phyloP scores from a whole-genome alignment of 176 grass and related monocot genomes.

The Oryza officinalis region DNA sequence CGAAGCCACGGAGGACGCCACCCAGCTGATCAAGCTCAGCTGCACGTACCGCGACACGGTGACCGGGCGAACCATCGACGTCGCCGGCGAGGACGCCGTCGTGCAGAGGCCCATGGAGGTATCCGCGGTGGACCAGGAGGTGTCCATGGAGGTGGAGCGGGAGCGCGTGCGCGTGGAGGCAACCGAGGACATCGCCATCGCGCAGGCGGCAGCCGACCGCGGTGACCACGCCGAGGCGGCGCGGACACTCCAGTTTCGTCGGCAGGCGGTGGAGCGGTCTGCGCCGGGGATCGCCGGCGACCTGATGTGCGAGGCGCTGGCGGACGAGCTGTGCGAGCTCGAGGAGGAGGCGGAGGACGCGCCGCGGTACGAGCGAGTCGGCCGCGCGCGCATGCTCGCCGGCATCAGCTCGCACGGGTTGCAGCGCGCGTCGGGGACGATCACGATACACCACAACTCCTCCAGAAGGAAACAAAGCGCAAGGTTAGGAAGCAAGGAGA shows the following conservation, averaged over 20 bases:
- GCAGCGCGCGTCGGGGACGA: constrained; percentile 24
- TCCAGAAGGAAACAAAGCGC: no score
- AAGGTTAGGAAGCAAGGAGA: no score
- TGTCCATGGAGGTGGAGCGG: constrained; percentile 43
- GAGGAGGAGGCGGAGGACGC: constrained; percentile 2
- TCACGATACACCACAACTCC: no score
- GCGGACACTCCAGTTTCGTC: constrained; percentile 28
- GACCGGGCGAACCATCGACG: neutral
- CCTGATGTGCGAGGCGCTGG: constrained; percentile 15
- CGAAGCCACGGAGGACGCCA: neutral
- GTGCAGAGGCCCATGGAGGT: constrained; percentile 3
- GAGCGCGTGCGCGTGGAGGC: constrained; percentile 44
- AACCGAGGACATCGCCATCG: constrained; percentile 35
- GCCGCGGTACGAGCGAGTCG: constrained; percentile 19
- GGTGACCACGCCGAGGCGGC: no score
- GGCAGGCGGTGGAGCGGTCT: neutral
- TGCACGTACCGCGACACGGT: constrained; percentile 42
- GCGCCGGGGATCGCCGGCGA: neutral
- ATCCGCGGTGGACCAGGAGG: neutral
- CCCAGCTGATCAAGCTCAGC: constrained; percentile 39
- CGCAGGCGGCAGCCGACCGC: constrained; percentile 10
- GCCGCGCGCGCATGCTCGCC: constrained; percentile 38
- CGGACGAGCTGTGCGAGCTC: constrained; percentile 33
- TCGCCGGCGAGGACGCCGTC: constrained; percentile 20
- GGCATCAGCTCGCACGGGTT: constrained; percentile 43